phyloP scores from a whole-genome alignment of 768 basidiomycete genomes.

The Xerocomellus dryophilus region DNA sequence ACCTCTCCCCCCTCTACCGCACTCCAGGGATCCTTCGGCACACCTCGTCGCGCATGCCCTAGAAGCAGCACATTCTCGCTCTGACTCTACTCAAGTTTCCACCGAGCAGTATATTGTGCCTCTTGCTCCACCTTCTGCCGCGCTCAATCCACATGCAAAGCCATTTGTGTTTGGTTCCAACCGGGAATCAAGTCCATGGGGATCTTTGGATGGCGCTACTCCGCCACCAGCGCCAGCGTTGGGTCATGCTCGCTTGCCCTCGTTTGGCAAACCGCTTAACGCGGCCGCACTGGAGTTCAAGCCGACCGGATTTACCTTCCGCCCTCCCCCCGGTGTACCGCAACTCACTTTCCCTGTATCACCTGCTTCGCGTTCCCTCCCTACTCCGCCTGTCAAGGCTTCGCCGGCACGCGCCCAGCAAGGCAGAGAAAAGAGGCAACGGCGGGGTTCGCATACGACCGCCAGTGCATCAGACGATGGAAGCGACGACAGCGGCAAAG shows the following conservation, averaged over 20 bases:
- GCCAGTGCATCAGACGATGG: conserved; percentile 26
- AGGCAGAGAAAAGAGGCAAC: conserved; percentile 78
- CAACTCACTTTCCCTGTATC: conserved; percentile 42
- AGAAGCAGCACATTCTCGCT: conserved; percentile 61
- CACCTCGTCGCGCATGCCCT: conserved; percentile 62
- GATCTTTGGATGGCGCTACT: conserved; percentile 25
- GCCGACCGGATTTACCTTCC: conserved; percentile 73
- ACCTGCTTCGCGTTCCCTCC: conserved; percentile 38
- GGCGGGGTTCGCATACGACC: conserved; percentile 46
- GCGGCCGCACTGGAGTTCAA: conserved; percentile 79
- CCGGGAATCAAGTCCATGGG: conserved; percentile 35
- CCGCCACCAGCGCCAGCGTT: conserved; percentile 38
- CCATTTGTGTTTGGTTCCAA: conserved; percentile 74
- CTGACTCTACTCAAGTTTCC: conserved; percentile 42
- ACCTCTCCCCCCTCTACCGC: conserved; percentile 58
- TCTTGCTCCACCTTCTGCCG: conserved; percentile 17
- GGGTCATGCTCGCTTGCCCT: conserved; percentile 40
- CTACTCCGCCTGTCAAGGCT: conserved; percentile 33
- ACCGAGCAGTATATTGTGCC: conserved; percentile 19
- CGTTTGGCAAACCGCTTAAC: conserved; percentile 70
- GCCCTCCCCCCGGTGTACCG: conserved; percentile 64
- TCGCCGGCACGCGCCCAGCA: conserved; percentile 40
- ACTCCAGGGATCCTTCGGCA: conserved; percentile 62
- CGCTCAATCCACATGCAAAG: conserved; percentile 77
- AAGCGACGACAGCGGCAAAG: conserved; percentile 49